Evolutionary conservation across 129 eudicot species (phyloP).

Genomic region (Daucus carota): DH1_v3.0 NC_030389.2:45264501-45265000

Average conservation of each 20-base stretch:
- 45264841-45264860: no score
- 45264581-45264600: background rate
- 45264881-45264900: background rate
- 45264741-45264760: no score
- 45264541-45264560: no score
- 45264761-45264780: background rate
- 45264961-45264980: background rate
- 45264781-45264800: background rate
- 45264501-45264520: constrained; percentile 5
- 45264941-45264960: no score
- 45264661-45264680: no score
- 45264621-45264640: no score
- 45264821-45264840: background rate
- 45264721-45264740: no score
- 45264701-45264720: no score
- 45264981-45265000: background rate
- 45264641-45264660: no score
- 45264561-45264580: background rate
- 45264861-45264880: background rate
- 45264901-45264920: no score
- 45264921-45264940: background rate
- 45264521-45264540: background rate
- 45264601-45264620: no score
- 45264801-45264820: background rate
- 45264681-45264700: no score